Evolutionary conservation across 306 rosid genomes (phyloP).

Genomic region (Prunus davidiana): DNA sequence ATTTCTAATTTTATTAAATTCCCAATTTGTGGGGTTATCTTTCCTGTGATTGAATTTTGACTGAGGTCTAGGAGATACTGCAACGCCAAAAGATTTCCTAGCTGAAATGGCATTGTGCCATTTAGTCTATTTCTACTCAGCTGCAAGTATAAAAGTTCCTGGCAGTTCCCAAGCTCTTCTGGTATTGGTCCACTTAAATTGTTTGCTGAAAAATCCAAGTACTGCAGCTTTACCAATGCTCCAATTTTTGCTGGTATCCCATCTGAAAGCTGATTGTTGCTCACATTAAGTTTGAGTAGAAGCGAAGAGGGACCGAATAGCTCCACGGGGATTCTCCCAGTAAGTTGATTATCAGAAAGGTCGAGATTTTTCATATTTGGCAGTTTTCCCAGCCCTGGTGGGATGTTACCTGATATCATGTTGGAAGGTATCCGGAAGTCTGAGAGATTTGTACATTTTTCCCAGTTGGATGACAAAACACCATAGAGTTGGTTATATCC

Average conservation of each 20-base stretch:
- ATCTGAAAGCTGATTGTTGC: constrained; percentile 46
- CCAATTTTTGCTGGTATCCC: constrained; percentile 36
- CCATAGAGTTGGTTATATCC: constrained; percentile 42
- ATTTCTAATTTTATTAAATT: constrained; percentile 39
- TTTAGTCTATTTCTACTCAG: constrained; percentile 46
- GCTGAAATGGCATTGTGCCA: constrained; percentile 45
- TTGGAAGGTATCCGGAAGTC: constrained; percentile 40
- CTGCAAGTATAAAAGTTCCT: constrained; percentile 33
- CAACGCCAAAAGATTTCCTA: constrained; percentile 47
- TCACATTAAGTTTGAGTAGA: constrained; percentile 32
- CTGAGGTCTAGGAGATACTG: constrained; percentile 46
- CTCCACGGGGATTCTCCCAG: constrained; percentile 49
- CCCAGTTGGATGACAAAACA: constrained; percentile 48
- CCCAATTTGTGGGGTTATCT: constrained; percentile 36
- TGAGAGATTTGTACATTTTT: constrained; percentile 41
- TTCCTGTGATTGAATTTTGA: constrained; percentile 48
- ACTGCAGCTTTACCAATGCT: constrained; percentile 14
- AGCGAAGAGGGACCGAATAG: constrained; percentile 30
- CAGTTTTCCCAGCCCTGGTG: constrained; percentile 42
- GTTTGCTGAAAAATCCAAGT: constrained; percentile 51
- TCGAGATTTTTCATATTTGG: constrained; percentile 21
- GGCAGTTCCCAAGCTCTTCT: constrained; percentile 29
- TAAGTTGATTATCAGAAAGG: constrained; percentile 35
- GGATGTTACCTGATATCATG: constrained; percentile 53
- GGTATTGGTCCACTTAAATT: constrained; percentile 47